A percentile compares a stretch with the other conserved stretches of the same genome.
phyloP scores from a whole-genome alignment of 1,284 basidiomycete species.

The Albatrellus sp. region DNA sequence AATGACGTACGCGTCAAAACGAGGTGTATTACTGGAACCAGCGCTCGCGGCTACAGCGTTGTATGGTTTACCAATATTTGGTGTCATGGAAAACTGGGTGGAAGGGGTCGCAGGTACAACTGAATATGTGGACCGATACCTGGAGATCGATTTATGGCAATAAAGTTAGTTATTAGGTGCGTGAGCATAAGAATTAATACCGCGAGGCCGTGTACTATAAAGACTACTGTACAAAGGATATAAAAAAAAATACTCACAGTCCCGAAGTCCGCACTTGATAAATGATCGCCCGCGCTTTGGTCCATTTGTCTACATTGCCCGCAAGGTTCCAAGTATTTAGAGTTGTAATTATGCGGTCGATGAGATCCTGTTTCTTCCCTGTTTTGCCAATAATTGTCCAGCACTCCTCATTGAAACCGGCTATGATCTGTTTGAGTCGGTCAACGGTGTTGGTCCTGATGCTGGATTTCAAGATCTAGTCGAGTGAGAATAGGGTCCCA shows the following conservation, averaged over 20 bases:
- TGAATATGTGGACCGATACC: not conserved
- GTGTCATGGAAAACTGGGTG: not conserved
- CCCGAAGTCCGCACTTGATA: slow-evolving; percentile 47
- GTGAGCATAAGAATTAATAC: not conserved
- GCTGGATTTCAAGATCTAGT: slow-evolving; percentile 32
- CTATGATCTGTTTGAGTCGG: slow-evolving; percentile 64
- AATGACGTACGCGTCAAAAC: slow-evolving; percentile 54
- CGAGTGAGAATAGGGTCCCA: not conserved
- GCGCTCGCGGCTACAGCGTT: not conserved
- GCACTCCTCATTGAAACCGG: slow-evolving; percentile 64
- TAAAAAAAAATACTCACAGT: slow-evolving; percentile 34
- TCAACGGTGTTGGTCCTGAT: slow-evolving; percentile 59
- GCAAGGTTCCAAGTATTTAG: slow-evolving; percentile 47
- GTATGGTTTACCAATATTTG: not conserved
- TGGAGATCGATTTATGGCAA: not conserved
- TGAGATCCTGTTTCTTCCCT: slow-evolving; percentile 78
- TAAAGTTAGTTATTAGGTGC: not conserved
- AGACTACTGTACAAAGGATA: not conserved
- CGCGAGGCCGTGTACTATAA: not conserved
- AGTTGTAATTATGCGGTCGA: slow-evolving; percentile 48
- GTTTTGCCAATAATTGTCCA: slow-evolving; percentile 52
- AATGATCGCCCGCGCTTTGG: slow-evolving; percentile 49
- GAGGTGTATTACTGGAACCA: slow-evolving; percentile 14
- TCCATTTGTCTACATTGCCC: slow-evolving; percentile 49
- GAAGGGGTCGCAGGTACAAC: not conserved